Evolutionary conservation across 208 protist species (phyloP), one percentile per base, ranked within the genome.

Genomic region (Acanthamoeba sp.): DNA sequence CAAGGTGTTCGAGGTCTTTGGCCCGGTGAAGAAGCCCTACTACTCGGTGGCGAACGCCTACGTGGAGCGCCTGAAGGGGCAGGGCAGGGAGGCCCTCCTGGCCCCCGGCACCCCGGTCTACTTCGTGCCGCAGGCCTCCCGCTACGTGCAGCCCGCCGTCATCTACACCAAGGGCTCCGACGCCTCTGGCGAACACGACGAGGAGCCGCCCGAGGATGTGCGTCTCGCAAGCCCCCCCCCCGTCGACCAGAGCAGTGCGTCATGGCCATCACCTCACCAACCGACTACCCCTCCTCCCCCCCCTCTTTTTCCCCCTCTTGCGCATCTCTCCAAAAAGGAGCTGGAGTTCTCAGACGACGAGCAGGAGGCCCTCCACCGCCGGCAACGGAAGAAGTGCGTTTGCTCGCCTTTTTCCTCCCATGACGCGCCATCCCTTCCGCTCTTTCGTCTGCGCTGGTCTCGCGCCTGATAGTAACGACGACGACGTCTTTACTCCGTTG

Each of bases 171-270:
- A 52, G 9, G 78, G 78, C 34, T 59, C 78, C n/a, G 78, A 87
- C 32, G 78, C 78, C 78, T 87, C 78, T 87, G 78, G 78, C 34
- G 78, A 87, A 32, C 78, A 87, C 42, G 78, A 87, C 32, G 78
- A 87, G 42, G 78, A 87, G 32, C 48, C 48, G 78, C 78, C 78
- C 27, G 78, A 87, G 38, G 78, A 87, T 22, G 78, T 87, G 38
- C 20, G 78, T 34, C n/a, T n/a, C n/a, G n/a, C n/a, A n/a, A n/a
- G 45, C 45, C 18, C 16, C 73, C 38, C 32, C 29, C 34, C 27
- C 16, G 10, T 78, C 69, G 16, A 16, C 57, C 24, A 16, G 16
- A n/a, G 29, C 34, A n/a, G 24, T 12, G 16, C 27, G 29, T 78
- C 22, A 62, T 78, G 16, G 16, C 22, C 27, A 10, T 38, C 69